Base-by-base conservation (phyloP, 2,329 filamentous ascomycete genomes). In the Phoma sp. region DNA sequence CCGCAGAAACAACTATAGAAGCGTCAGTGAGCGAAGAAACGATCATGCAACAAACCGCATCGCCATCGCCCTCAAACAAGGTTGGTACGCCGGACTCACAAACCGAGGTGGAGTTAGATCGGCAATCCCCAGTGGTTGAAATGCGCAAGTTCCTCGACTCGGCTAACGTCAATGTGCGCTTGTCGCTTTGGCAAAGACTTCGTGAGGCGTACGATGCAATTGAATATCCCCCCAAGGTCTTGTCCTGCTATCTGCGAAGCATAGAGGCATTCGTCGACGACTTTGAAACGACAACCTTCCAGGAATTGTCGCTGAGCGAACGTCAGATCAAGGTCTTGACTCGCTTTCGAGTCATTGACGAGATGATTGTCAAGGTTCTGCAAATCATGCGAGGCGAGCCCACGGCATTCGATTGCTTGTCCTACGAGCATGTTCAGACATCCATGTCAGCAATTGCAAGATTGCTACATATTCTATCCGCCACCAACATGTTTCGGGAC, bases 151-250 rank as follows among this genome's bases (percentile, higher is more conserved):
- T 98, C 61, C 80, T 99, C 3, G 84, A 89, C 48, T 87, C 85
- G 43, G 93, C 92, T 38, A 92, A 89, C 68, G 89, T 92, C 1
- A 91, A 93, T 48, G 79, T 98, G 45, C 87, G 91, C 32, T 79
- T 98, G 1, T 92, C 95, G 61, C 81, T 99, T 1, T 99, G 95
- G 95, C 88, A 90, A 58, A 87, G 92, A 45, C 83, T 99, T n/a
- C 88, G 91, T 33, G 90, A 95, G 61, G 94, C 95, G 0, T 99
- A 99, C 68, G 84, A 87, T 47, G 85, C 84, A 7, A 96, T 99
- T 57, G 85, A 90, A 7, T 96, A 97, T 67, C 80, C 85, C 0
- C 92, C 94, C 0, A 97, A 96, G 73, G 88, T 95, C 13, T 86
- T 97, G 27, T 96, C 91, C 0, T 98, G 93, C 74, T 85, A 91